These are phyloP conservation scores for Dothistroma septosporum DNA, from an alignment of 2,329 filamentous ascomycete genomes.

Conservation along the genomic window DNA sequence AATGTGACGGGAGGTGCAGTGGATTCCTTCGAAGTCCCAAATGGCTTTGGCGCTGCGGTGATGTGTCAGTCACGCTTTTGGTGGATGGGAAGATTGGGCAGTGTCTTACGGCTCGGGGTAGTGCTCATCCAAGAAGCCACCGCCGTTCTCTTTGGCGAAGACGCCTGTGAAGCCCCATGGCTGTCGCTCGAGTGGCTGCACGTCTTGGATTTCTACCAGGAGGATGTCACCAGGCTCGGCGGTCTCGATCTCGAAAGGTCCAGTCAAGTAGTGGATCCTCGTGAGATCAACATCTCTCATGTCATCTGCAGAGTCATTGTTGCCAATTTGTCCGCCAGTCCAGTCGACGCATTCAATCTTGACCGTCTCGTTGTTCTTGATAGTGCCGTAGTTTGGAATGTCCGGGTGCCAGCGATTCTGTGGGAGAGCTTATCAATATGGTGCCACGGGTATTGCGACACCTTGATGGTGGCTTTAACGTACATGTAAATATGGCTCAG, in stretches of 20 bases:
- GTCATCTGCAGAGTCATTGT: slow-evolving; percentile 88
- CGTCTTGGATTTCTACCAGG: slow-evolving; percentile 85
- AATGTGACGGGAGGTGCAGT: slow-evolving; percentile 81
- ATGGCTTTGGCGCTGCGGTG: slow-evolving; percentile 63
- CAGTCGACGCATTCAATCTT: slow-evolving; percentile 93
- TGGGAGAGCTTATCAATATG: slow-evolving; percentile 10
- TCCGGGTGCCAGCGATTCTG: slow-evolving; percentile 94
- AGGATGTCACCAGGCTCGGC: slow-evolving; percentile 82
- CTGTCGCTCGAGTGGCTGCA: slow-evolving; percentile 78
- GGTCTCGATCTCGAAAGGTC: slow-evolving; percentile 80
- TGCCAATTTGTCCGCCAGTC: slow-evolving; percentile 70
- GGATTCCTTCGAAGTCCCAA: slow-evolving; percentile 73
- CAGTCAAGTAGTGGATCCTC: slow-evolving; percentile 79
- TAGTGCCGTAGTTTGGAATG: slow-evolving; percentile 67
- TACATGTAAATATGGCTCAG: slow-evolving; percentile 52
- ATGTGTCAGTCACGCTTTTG: neutral
- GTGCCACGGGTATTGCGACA: slow-evolving; percentile 3
- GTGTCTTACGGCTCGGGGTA: slow-evolving; percentile 68
- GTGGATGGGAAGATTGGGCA: neutral
- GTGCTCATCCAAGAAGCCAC: slow-evolving; percentile 77
- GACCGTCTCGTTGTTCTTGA: slow-evolving; percentile 80
- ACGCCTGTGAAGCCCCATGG: slow-evolving; percentile 89
- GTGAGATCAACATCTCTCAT: slow-evolving; percentile 80
- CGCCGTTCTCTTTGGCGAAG: slow-evolving; percentile 76
- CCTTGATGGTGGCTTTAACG: slow-evolving; percentile 19